Conservation (phyloP, 23 red algal genomes). For the Gracilaria caudata region DNA sequence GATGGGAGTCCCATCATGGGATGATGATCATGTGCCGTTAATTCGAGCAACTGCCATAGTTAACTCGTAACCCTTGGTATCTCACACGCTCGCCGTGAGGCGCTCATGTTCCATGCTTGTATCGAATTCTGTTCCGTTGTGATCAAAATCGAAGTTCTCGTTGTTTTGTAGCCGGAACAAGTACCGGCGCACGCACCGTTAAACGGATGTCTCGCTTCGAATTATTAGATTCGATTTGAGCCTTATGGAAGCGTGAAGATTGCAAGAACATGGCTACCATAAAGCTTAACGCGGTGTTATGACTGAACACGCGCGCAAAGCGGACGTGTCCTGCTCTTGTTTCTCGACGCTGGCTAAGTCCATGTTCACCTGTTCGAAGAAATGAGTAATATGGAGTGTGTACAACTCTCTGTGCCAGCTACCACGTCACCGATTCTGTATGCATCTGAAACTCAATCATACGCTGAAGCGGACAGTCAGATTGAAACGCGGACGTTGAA, state of each 20-base stretch:
- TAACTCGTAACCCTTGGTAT: not conserved
- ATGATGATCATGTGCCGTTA: too few relatives aligned
- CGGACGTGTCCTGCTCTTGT: conserved; percentile 2
- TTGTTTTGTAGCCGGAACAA: not conserved
- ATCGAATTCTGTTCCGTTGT: not conserved
- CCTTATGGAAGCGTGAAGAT: not conserved
- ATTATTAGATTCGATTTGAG: conserved; percentile 17
- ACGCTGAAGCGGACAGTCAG: not conserved
- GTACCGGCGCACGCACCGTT: conserved; percentile 1
- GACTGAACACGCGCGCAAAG: not conserved
- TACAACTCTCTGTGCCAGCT: not conserved
- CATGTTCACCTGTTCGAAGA: too few relatives aligned
- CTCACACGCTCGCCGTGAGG: not conserved
- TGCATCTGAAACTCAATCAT: conserved; percentile 5
- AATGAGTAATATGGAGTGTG: not conserved
- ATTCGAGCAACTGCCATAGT: not conserved
- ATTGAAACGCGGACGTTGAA: not conserved
- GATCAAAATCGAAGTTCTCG: not conserved
- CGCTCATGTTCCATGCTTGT: not conserved
- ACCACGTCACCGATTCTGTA: conserved; percentile 5
- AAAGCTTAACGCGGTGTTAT: not conserved
- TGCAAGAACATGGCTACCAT: not conserved
- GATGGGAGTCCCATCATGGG: too few relatives aligned
- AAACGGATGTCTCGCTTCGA: not conserved
- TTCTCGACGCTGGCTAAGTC: not conserved